Base-by-base conservation (phyloP, 106 monocot species). In the Platanthera zijinensis region DNA sequence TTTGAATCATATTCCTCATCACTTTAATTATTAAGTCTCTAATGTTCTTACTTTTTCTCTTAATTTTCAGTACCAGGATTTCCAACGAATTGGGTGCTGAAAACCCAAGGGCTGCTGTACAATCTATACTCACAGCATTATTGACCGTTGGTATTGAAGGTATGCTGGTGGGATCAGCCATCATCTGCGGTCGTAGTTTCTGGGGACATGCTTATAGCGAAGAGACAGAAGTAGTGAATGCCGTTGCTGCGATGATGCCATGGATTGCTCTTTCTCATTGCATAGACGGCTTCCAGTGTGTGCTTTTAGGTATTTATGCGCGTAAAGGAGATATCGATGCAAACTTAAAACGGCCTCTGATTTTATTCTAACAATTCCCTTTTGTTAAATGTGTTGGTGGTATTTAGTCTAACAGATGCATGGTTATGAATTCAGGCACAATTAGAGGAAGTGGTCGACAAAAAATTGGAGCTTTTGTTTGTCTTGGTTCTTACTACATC, bases 191-290 rank as follows among this genome's bases (percentile, higher is more conserved):
- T 1, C 4, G n/a, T 7, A 51, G 6, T 17, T 9, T 18, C 5
- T 72, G 72, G 72, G 72, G 50, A 9, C 49, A 72, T 49, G 72
- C 50, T 10, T 72, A 72, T 11, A 72, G 50, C 72, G 19, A 19
- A 7, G 72, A 72, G 18, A 51, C 1, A 7, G 7, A 50, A n/a
- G 19, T 72, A 7, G 72, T 50, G 7, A 50, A 51, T 0, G 72
- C 72, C 7, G 48, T 72, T 14, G 72, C 48, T n/a, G 22, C 17
- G 5, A 72, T 51, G 72, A 50, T 72, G 49, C 72, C 72, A 50
- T 51, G 48, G 72, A 72, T 72, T 72, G 50, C 72, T 8, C 8
- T 72, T 6, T 50, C 50, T 8, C 50, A 72, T 50, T 72, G 15
- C 51, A 21, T 72, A 3, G 51, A 72, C 50, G 72, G 72, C 17